Base-by-base conservation (phyloP, 495 filamentous ascomycete genomes). In the Achaetomiella virescens region DNA sequence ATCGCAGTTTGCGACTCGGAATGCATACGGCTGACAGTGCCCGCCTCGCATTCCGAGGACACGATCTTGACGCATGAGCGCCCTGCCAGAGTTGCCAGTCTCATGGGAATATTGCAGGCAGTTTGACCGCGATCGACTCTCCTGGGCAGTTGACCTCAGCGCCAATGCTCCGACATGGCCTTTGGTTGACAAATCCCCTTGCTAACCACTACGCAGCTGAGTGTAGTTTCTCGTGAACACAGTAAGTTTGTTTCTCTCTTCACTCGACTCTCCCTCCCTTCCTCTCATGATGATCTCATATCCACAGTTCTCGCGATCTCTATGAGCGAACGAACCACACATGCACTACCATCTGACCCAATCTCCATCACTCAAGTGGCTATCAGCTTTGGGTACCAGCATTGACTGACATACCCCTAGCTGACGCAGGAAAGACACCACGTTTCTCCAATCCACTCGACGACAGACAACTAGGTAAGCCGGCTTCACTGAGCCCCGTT, bases 311-410 rank as follows among this genome's bases (percentile, higher is more conserved):
- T 52, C 69, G 91, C 81, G 86, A 96, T 80, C 76, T 81, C 83
- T 91, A 38, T 70, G 92, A 91, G 87, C 90, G 88, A 76, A 77
- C 75, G 86, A 88, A 93, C 86, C n/a, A 85, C 74, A 95, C 91
- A 97, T 97, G 92, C 92, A 97, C 85, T 86, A 97, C 92, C 92
- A 96, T 96, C 92, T 97, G 92, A 97, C 66, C 61, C 42, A 20
- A 43, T 17, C 27, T 46, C 15, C n/a, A 17, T 29, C 43, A 6
- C 22, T 33, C 9, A 10, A 48, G 21, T 18, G 18, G 20, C 12
- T 38, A 18, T 11, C 22, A 4, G 11, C n/a, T 24, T 24, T 33
- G 7, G 40, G 8, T 35, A 24, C 41, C 38, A 31, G 41, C 37
- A 42, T 20, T 44, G 38, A 45, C 58, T 60, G 36, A 60, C 52